These are phyloP conservation scores for Boletus huronensis DNA, from an alignment of 768 basidiomycete species.

Conservation along the genomic window DNA sequence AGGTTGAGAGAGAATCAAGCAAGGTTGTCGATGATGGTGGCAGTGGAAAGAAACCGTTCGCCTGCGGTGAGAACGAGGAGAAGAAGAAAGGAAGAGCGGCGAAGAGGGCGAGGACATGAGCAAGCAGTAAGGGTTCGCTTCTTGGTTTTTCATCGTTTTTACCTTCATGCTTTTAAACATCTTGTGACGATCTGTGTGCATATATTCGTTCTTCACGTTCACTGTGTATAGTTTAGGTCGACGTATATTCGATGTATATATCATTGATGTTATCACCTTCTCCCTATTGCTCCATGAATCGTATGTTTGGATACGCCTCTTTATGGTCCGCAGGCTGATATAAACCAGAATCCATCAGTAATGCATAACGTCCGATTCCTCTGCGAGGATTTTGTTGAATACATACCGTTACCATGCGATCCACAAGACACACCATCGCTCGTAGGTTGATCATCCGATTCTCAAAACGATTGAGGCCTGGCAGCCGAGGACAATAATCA, in stretches of 20 bases:
- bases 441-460: neutral
- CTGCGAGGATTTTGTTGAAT: neutral
- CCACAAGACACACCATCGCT: neutral
- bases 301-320: neutral
- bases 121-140: neutral
- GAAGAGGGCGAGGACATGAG: conserved; percentile 18
- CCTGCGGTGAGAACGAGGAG: conserved; percentile 78
- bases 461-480: neutral
- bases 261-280: neutral
- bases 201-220: conserved; percentile 15
- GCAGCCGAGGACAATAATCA: neutral
- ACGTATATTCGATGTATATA: conserved; percentile 5
- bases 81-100: conserved; percentile 41
- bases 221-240: neutral
- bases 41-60: conserved; percentile 35
- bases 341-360: neutral
- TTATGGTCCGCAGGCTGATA: neutral
- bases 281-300: neutral
- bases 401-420: neutral
- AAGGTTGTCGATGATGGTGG: neutral
- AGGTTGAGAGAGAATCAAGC: neutral
- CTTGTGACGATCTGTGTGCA: neutral
- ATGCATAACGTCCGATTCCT: neutral
- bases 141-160: neutral
- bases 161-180: conserved; percentile 9